Conservation (phyloP, 75 land plant genomes). For the Isoetes taiwanensis region DNA sequence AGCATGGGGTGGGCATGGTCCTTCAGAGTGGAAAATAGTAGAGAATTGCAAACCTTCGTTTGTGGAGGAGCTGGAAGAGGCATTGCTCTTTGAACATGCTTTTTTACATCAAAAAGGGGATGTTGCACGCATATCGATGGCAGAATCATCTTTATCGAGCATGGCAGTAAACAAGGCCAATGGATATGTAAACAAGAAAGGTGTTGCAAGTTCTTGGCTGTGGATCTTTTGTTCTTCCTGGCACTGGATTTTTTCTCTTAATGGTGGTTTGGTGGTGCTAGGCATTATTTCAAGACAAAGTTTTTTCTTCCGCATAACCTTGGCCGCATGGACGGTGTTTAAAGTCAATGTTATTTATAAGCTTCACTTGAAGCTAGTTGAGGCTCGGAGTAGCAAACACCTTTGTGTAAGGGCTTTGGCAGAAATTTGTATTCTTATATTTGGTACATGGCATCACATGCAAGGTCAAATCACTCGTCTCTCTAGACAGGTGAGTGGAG, state of each 20-base stretch:
- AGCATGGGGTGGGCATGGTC: conserved; percentile 33
- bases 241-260: neutral
- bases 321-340: conserved; percentile 17
- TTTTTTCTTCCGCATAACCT: conserved; percentile 14
- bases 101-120: neutral
- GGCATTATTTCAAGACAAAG: conserved; percentile 22
- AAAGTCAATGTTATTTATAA: conserved; percentile 1
- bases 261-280: conserved; percentile 4
- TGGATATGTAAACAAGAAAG: neutral
- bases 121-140: neutral
- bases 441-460: conserved; percentile 10
- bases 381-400: conserved; percentile 12
- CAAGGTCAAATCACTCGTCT: conserved; percentile 9
- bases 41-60: conserved; percentile 3
- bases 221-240: conserved; percentile 1
- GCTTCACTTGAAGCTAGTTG: neutral
- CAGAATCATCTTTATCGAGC: neutral
- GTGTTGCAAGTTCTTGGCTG: neutral
- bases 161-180: neutral
- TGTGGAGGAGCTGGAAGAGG: neutral
- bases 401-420: conserved; percentile 13
- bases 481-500: conserved; percentile 13
- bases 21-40: conserved; percentile 16
- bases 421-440: neutral
- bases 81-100: neutral